Evolutionary conservation across 202 grass and related monocot genomes (phyloP), one percentile per base, ranked within the genome.

Genomic region (Saccharum hybrid): DNA sequence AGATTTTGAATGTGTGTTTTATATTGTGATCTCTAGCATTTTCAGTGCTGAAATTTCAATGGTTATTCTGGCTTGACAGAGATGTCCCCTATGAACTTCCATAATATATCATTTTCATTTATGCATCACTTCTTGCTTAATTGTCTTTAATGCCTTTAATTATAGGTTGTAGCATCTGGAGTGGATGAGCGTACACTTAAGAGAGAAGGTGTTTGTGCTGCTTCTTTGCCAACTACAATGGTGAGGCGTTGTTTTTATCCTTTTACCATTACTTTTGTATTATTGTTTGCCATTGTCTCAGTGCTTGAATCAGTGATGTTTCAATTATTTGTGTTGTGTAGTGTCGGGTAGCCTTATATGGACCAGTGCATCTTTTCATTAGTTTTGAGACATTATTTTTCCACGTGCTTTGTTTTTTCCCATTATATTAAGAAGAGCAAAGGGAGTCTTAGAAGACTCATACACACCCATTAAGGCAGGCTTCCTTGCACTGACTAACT

Each of bases 161-260:
- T 81, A 45, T 80, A 98, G 96, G 96, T 98, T 78, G 93, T 98
- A 70, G 96, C 96, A 74, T 98, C 96, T 82, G 93, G 96, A 70
- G 89, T 98, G 65, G 93, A 98, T 61, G 96, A 98, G 59, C 92
- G 89, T 31, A 98, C 96, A 46, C 91, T 98, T 52, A 98, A 98
- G 72, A 78, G 96, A 61, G 96, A 98, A 83, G 96, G 96, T 80
- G 96, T 98, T 81, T 98, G 96, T 80, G 96, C 93, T 41, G 96
- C 96, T 66, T 98, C 96, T 89, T 89, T 98, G 78, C 96, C 96
- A 74, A 98, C 96, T 87, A 98, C 93, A 81, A 98, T 98, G 89
- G 96, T 96, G 61, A 88, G 26, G 0, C 14, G 11, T 68, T 49
- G 14, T 26, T 26, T 26, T 41, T 68, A 54, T 26, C 21, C 6